These are phyloP conservation scores for Exserohilum rostratum DNA, from an alignment of 2,329 filamentous ascomycete genomes.

Conservation along the genomic window DNA sequence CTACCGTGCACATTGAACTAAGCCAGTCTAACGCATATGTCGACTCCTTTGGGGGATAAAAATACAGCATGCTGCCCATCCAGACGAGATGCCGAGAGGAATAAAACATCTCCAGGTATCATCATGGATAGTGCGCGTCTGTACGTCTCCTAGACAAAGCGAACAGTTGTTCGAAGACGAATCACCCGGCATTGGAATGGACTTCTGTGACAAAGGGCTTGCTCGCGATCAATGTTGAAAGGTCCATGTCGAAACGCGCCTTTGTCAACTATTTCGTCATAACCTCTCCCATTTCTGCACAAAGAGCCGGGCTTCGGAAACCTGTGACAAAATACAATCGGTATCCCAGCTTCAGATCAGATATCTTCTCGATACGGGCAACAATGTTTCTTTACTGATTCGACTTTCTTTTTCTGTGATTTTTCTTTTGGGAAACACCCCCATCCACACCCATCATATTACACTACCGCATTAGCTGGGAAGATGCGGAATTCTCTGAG, in stretches of 20 bases:
- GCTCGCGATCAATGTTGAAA: constrained; percentile 1
- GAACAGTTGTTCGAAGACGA: neutral
- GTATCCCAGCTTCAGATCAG: neutral
- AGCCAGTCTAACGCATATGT: neutral
- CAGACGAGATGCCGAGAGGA: neutral
- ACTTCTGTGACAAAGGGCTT: constrained; percentile 2
- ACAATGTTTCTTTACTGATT: neutral
- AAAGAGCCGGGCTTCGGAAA: constrained; percentile 5
- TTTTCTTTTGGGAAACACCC: neutral
- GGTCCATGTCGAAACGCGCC: neutral
- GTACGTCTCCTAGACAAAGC: constrained; percentile 4
- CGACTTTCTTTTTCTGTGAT: neutral
- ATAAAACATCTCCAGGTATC: neutral
- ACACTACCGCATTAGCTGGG: neutral
- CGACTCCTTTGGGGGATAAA: neutral
- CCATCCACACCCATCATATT: neutral
- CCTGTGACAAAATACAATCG: neutral
- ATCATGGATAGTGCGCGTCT: neutral
- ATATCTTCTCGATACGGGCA: neutral
- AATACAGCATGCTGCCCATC: neutral
- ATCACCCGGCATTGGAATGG: neutral
- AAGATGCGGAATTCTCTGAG: constrained; percentile 9
- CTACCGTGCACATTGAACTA: neutral
- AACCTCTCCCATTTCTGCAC: neutral
- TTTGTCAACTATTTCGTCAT: constrained; percentile 1